Percentiles rank a stretch among this genome's conserved stretches.
phyloP scores from a whole-genome alignment of 2,329 filamentous ascomycete genomes.

The Bimuria novae-zelandiae region DNA sequence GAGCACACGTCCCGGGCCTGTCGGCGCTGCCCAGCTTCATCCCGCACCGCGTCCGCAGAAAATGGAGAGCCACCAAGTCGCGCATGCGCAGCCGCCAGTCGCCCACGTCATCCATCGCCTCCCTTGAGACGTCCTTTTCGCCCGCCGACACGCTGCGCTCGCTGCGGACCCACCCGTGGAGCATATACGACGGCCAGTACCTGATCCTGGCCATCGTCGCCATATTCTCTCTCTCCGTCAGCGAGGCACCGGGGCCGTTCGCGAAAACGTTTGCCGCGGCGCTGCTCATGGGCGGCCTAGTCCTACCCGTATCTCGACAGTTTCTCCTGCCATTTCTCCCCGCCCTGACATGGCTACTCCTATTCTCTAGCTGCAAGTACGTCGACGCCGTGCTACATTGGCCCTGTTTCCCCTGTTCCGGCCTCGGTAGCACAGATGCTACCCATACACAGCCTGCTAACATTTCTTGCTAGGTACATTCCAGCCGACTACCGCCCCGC shows the following conservation, averaged over 20 bases:
- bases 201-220: conserved; percentile 72
- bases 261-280: conserved; percentile 75
- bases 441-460: conserved; percentile 24
- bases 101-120: conserved; percentile 73
- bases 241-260: conserved; percentile 76
- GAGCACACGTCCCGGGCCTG: conserved; percentile 52
- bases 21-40: conserved; percentile 58
- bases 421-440: conserved; percentile 13
- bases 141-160: conserved; percentile 76
- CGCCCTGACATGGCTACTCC: conserved; percentile 83
- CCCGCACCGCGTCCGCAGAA: conserved; percentile 68
- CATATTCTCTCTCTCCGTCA: conserved; percentile 83
- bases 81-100: conserved; percentile 69
- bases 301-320: conserved; percentile 84
- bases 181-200: conserved; percentile 83
- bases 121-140: conserved; percentile 80
- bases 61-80: conserved; percentile 63
- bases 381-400: conserved; percentile 46
- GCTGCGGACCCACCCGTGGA: conserved; percentile 79
- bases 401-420: conserved; percentile 14
- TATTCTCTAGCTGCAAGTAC: conserved; percentile 93
- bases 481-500: conserved; percentile 85
- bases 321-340: conserved; percentile 88
- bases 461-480: conserved; percentile 69
- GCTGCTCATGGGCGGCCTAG: conserved; percentile 68